A percentile compares a stretch with the other conserved stretches of the same genome.
Evolutionary conservation across 768 basidiomycete genomes (phyloP).

Genomic region (Boletus sensibilis): DNA sequence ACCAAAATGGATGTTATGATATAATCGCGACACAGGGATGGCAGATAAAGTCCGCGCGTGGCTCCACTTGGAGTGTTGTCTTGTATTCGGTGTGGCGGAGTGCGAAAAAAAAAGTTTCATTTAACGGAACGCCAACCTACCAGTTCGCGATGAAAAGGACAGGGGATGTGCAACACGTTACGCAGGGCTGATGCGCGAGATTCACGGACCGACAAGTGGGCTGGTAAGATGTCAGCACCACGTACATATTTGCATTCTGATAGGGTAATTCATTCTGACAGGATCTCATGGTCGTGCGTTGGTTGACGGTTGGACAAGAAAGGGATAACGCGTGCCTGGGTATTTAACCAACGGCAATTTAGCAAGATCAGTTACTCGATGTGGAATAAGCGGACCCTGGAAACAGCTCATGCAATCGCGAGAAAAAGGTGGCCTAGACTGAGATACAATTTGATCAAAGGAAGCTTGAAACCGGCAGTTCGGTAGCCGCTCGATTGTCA

Average conservation of each 20-base stretch:
- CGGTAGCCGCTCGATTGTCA: slow-evolving; percentile 35
- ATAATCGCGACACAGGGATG: slow-evolving; percentile 1
- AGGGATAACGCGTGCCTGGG: slow-evolving; percentile 26
- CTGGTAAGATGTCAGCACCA: slow-evolving; percentile 8
- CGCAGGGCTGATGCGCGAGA: slow-evolving; percentile 25
- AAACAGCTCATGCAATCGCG: slow-evolving; percentile 29
- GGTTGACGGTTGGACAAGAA: slow-evolving; percentile 12
- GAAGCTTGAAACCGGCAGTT: slow-evolving; percentile 30
- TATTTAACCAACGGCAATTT: slow-evolving; percentile 25
- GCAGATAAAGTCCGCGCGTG: slow-evolving; percentile 15
- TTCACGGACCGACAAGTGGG: slow-evolving; percentile 22
- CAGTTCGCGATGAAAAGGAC: slow-evolving; percentile 5
- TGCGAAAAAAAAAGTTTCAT: slow-evolving; percentile 18
- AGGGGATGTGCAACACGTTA: slow-evolving; percentile 14
- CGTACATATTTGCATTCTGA: slow-evolving; percentile 28
- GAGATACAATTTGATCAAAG: slow-evolving; percentile 28
- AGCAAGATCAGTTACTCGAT: slow-evolving; percentile 25
- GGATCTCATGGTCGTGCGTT: slow-evolving; percentile 7
- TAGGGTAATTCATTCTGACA: slow-evolving; percentile 25
- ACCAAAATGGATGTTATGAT: slow-evolving; percentile 12
- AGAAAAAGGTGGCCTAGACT: slow-evolving; percentile 28
- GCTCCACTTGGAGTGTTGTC: neutral
- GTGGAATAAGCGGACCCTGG: slow-evolving; percentile 33
- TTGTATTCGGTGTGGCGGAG: slow-evolving; percentile 10
- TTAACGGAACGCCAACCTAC: neutral